Percentiles rank a stretch among this genome's conserved stretches.
These are phyloP conservation scores for Arthroderma sp. DNA, from an alignment of 2,329 filamentous ascomycete species.

Conservation along the genomic window DNA sequence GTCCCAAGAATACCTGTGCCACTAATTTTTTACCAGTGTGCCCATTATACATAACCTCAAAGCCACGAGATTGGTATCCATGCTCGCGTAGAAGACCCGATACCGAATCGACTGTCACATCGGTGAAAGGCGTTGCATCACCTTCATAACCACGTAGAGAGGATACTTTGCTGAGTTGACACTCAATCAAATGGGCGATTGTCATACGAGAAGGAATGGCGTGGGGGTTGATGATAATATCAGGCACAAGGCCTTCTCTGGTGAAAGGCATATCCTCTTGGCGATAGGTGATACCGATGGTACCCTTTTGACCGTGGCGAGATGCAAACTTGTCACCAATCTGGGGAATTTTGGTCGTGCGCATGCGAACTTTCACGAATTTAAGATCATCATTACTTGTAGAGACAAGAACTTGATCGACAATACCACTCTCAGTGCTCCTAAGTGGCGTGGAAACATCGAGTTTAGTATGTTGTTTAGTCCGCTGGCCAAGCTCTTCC, in stretches of 20 bases:
- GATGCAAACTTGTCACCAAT: conserved; percentile 99
- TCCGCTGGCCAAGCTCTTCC: conserved; percentile 85
- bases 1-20: conserved; percentile 90
- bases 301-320: conserved; percentile 97
- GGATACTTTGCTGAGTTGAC: conserved; percentile 89
- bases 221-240: conserved; percentile 98
- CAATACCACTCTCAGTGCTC: conserved; percentile 91
- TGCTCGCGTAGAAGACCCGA: conserved; percentile 75
- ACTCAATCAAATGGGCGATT: conserved; percentile 99
- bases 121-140: conserved; percentile 94
- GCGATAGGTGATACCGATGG: conserved; percentile 94
- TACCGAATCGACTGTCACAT: conserved; percentile 89
- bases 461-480: conserved; percentile 77
- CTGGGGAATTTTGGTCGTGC: conserved; percentile 95
- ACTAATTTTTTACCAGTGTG: conserved; percentile 90
- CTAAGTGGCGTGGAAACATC: conserved; percentile 91
- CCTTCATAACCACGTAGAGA: conserved; percentile 89
- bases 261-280: conserved; percentile 99
- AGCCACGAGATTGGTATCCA: conserved; percentile 92
- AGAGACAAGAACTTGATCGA: conserved; percentile 85
- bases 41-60: conserved; percentile 98
- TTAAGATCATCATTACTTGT: conserved; percentile 89
- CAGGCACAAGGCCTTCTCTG: conserved; percentile 76
- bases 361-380: conserved; percentile 93
- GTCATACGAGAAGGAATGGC: conserved; percentile 99